Base-by-base conservation (phyloP, 176 grass and related monocot genomes). In the Oryza longistaminata region DNA sequence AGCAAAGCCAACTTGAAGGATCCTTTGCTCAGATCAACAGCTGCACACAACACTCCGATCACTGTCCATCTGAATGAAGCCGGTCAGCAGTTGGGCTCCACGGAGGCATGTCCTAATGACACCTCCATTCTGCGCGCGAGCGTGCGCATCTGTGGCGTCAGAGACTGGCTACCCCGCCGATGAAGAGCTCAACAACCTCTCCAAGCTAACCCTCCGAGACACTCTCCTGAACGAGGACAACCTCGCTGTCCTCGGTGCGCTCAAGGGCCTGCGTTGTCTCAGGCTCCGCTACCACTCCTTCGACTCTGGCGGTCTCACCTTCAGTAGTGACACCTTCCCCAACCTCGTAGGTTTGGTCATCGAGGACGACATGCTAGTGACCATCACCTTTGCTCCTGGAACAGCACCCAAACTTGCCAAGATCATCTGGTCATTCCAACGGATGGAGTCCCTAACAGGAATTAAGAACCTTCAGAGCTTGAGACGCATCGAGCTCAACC, bases 191-290 rank as follows among this genome's bases (percentile, higher is more conserved):
- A n/a, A 81, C 15, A 3, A 16, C 11, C 76, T 87, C 13, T 25
- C 17, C 35, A 87, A 87, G 77, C 7, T 81, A 24, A 81, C 76
- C 22, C 50, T 87, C 15, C 9, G 49, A 22, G 21, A 87, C 39
- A 87, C 85, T 21, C 33, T 16, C 9, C 39, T 87, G 16, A 48
- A 7, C n/a, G 71, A 43, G 29, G 50, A 53, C 17, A 43, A 49
- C 48, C 39, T 87, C 0, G 1, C 0, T 11, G 4, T 35, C 42
- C 24, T 87, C 5, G 67, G 76, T 5, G 9, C 1, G 3, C 70
- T 87, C 39, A 4, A 4, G 11, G 22, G 76, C 14, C 8, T 79
- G 1, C 14, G 39, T 9, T 78, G 76, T 27, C 76, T 78, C 13
- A 78, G 60, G n/a, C 60, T 78, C 3, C 60, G n/a, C 5, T 25